These are phyloP conservation scores for Penicillium sp. DNA, from an alignment of 2,329 filamentous ascomycete genomes.

Conservation along the genomic window DNA sequence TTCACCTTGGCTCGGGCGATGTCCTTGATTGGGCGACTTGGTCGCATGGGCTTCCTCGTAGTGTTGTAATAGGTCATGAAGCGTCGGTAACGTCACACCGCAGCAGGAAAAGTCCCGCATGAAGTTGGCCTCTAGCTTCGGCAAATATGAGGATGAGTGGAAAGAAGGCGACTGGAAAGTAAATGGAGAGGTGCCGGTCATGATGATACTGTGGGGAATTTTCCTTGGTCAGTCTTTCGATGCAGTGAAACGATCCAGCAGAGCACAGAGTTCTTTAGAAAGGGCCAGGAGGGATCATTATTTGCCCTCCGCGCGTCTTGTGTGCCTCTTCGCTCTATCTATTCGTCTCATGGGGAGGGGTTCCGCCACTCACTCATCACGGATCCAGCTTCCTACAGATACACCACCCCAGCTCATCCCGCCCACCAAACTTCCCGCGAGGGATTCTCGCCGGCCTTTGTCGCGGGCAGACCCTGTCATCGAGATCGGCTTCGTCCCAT, in stretches of 20 bases:
- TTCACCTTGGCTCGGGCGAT: constrained; percentile 54
- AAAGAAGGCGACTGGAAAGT: constrained; percentile 88
- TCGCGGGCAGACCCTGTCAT: constrained; percentile 54
- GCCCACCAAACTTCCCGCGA: constrained; percentile 64
- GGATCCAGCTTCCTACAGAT: constrained; percentile 94
- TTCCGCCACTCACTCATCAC: constrained; percentile 81
- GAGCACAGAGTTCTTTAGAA: constrained; percentile 15
- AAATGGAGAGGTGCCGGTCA: constrained; percentile 95
- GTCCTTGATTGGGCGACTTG: constrained; percentile 55
- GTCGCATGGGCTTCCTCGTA: constrained; percentile 94
- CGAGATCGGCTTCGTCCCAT: constrained; percentile 63
- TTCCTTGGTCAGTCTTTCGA: constrained; percentile 30
- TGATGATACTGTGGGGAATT: constrained; percentile 70
- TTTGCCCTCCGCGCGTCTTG: neutral
- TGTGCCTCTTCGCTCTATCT: neutral
- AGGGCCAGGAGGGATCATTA: neutral
- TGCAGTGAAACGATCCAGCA: constrained; percentile 24
- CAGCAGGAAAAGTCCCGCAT: constrained; percentile 98
- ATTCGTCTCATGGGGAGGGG: constrained; percentile 5
- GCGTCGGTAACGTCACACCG: constrained; percentile 80
- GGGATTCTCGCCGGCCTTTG: constrained; percentile 59
- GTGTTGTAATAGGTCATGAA: constrained; percentile 93
- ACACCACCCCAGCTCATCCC: constrained; percentile 98
- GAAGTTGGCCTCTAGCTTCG: constrained; percentile 94
- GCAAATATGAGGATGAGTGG: constrained; percentile 94